Percentiles rank a stretch among this genome's conserved stretches.
Conservation (phyloP, 2,329 filamentous ascomycete genomes). For the Thelonectria rubi region DNA sequence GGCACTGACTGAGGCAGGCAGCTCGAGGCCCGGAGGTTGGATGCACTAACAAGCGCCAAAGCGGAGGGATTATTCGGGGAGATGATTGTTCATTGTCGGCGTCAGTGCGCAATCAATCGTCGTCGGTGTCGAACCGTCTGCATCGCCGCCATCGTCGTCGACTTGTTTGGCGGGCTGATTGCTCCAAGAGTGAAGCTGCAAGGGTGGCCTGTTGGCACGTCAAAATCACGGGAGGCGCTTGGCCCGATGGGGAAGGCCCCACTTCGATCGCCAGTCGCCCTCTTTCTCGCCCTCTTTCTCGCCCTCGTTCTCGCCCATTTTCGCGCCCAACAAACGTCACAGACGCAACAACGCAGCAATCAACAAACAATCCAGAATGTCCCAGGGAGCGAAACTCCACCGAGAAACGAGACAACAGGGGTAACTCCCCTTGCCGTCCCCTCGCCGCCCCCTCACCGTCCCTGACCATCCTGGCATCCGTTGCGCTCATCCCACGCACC, state of each 20-base stretch:
- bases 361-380: constrained; percentile 25
- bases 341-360: constrained; percentile 20
- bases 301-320: not conserved
- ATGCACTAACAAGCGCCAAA: not conserved
- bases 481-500: not conserved
- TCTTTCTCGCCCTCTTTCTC: too few relatives aligned
- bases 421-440: not conserved
- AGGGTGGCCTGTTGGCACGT: constrained; percentile 28
- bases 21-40: not conserved
- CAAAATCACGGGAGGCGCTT: constrained; percentile 35
- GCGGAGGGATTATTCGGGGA: constrained; percentile 13
- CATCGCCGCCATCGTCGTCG: too few relatives aligned
- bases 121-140: too few relatives aligned
- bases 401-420: constrained; percentile 30
- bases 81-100: not conserved
- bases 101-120: too few relatives aligned
- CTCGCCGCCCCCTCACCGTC: too few relatives aligned
- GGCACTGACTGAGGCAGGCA: not conserved
- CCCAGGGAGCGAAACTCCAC: constrained; percentile 33
- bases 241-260: constrained; percentile 24
- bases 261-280: constrained; percentile 27
- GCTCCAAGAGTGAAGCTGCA: constrained; percentile 23
- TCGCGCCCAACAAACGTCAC: constrained; percentile 24
- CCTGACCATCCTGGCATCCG: not conserved
- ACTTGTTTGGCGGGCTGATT: constrained; percentile 5